phyloP scores from a whole-genome alignment of 2,329 filamentous ascomycete genomes.

The Beauveria scarabaeidicola region DNA sequence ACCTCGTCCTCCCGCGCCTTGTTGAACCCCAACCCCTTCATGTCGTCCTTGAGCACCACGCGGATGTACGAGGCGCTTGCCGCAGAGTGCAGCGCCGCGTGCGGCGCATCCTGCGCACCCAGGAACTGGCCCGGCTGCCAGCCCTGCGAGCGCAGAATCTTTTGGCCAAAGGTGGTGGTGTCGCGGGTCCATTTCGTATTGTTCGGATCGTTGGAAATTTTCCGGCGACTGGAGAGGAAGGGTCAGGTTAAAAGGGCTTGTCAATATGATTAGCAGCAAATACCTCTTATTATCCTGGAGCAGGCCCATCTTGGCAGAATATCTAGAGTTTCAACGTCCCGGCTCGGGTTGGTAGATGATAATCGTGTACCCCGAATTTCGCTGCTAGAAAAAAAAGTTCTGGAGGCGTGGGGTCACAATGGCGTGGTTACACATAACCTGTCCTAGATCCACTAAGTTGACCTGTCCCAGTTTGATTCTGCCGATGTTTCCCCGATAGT shows the following conservation, averaged over 20 bases:
- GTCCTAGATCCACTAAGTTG: no score
- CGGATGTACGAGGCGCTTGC: slow-evolving; percentile 81
- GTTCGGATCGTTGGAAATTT: slow-evolving; percentile 86
- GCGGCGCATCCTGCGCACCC: slow-evolving; percentile 66
- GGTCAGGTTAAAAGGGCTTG: background rate
- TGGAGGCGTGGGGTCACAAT: slow-evolving; percentile 10
- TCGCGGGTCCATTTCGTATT: slow-evolving; percentile 89
- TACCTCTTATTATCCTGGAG: slow-evolving; percentile 11
- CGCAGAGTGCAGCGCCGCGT: slow-evolving; percentile 66
- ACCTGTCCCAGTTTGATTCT: no score
- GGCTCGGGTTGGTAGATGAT: background rate
- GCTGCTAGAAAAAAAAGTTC: slow-evolving; percentile 8
- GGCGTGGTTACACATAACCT: no score
- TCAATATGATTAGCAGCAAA: background rate
- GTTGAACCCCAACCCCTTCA: slow-evolving; percentile 78
- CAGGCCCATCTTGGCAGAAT: slow-evolving; percentile 8
- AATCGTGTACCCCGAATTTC: background rate
- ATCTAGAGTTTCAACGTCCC: background rate
- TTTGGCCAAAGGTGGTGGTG: slow-evolving; percentile 77
- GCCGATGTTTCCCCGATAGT: no score
- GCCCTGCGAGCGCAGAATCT: slow-evolving; percentile 78
- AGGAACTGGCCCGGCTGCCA: slow-evolving; percentile 83
- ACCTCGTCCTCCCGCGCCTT: slow-evolving; percentile 65
- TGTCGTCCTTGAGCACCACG: slow-evolving; percentile 82
- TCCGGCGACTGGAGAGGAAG: slow-evolving; percentile 33